Conservation (phyloP, 768 basidiomycete genomes). For the Aureoboletus auriporus region DNA sequence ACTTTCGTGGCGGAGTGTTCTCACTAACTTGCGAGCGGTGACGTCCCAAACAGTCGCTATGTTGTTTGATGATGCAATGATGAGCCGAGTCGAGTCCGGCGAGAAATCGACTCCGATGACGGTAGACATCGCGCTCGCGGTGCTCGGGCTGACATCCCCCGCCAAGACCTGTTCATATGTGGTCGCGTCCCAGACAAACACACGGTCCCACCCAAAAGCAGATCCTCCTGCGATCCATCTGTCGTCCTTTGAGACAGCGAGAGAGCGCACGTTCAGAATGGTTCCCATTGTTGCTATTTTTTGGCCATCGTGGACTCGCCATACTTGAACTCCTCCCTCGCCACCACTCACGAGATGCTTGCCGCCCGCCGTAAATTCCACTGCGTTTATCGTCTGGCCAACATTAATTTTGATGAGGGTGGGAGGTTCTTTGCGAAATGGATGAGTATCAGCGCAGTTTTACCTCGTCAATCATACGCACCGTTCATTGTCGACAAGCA, state of each 20-base stretch:
- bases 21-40: too few relatives aligned
- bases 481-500: too few relatives aligned
- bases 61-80: neutral
- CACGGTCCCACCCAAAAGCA: neutral
- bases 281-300: neutral
- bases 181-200: neutral
- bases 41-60: neutral
- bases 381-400: too few relatives aligned
- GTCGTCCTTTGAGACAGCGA: neutral
- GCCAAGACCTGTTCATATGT: neutral
- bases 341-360: neutral
- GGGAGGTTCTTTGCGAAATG: neutral
- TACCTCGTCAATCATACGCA: too few relatives aligned
- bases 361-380: neutral
- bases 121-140: too few relatives aligned
- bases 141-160: too few relatives aligned
- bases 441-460: neutral
- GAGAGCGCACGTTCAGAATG: too few relatives aligned
- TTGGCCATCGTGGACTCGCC: conserved; percentile 1
- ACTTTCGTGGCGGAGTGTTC: too few relatives aligned
- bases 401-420: neutral
- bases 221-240: neutral
- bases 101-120: neutral
- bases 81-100: neutral
- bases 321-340: neutral